These are phyloP conservation scores for Aspergillus uvarum DNA, from an alignment of 2,329 filamentous ascomycete genomes.

Conservation along the genomic window DNA sequence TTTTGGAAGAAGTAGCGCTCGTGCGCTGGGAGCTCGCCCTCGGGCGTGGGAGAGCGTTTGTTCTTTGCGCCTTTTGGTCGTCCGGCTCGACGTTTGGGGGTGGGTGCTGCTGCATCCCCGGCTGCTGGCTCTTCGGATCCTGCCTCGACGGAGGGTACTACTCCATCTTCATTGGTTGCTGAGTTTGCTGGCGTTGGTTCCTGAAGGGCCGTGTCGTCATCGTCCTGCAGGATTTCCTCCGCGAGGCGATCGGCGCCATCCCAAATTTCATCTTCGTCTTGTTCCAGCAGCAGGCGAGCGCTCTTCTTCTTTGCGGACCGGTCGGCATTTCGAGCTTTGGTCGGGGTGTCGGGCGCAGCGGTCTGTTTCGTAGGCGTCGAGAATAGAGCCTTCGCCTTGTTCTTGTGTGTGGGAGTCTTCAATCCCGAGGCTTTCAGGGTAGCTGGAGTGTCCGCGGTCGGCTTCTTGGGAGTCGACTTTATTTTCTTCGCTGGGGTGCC, in stretches of 20 bases:
- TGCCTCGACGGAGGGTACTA: slow-evolving; percentile 35
- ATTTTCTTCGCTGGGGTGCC: slow-evolving; percentile 26
- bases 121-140: slow-evolving; percentile 38
- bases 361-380: slow-evolving; percentile 41
- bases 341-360: slow-evolving; percentile 54
- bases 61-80: slow-evolving; percentile 58
- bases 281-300: slow-evolving; percentile 71
- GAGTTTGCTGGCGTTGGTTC: slow-evolving; percentile 20
- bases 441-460: slow-evolving; percentile 27
- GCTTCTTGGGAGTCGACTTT: slow-evolving; percentile 36
- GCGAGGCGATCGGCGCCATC: slow-evolving; percentile 68
- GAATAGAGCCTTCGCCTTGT: slow-evolving; percentile 39
- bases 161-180: slow-evolving; percentile 15
- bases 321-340: slow-evolving; percentile 69
- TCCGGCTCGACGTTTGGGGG: slow-evolving; percentile 56
- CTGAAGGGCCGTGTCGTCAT: slow-evolving; percentile 29
- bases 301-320: slow-evolving; percentile 86
- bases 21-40: slow-evolving; percentile 77
- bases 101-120: slow-evolving; percentile 44
- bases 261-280: slow-evolving; percentile 64
- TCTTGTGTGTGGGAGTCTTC: slow-evolving; percentile 40
- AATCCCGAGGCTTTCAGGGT: slow-evolving; percentile 36
- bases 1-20: slow-evolving; percentile 95
- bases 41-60: slow-evolving; percentile 73
- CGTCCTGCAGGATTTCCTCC: slow-evolving; percentile 62